A percentile compares a stretch with the other conserved stretches of the same genome.
Conservation (phyloP, 1,284 basidiomycete genomes). For the Austropuccinia psidii region DNA sequence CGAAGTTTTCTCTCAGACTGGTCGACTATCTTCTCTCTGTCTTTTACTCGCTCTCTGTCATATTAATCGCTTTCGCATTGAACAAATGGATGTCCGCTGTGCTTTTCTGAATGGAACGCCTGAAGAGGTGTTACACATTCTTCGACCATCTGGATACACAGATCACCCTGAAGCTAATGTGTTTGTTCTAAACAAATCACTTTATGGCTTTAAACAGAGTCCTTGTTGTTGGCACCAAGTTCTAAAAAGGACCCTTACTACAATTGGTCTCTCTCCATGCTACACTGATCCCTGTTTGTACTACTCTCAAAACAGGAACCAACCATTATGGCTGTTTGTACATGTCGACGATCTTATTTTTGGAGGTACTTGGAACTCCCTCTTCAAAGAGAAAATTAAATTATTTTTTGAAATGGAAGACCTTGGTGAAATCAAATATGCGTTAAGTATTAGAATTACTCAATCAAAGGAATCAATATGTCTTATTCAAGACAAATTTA, state of each 20-base stretch:
- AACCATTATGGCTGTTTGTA: neutral
- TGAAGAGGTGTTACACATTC: conserved; percentile 50
- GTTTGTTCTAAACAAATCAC: neutral
- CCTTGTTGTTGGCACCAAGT: neutral
- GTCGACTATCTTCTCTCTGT: conserved; percentile 47
- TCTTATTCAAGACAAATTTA: neutral
- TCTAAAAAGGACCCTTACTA: neutral
- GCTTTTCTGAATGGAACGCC: conserved; percentile 52
- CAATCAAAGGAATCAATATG: neutral
- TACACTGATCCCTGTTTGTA: neutral
- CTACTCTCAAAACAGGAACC: neutral
- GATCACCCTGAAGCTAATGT: neutral
- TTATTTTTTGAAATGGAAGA: neutral
- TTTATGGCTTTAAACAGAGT: neutral
- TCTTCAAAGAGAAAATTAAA: neutral
- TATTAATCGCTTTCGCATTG: conserved; percentile 44
- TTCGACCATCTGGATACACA: conserved; percentile 43
- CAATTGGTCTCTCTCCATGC: neutral
- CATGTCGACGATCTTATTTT: neutral
- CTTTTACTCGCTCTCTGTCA: conserved; percentile 49
- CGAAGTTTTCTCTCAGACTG: conserved; percentile 50
- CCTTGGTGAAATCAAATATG: neutral
- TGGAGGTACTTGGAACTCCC: neutral
- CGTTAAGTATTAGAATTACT: neutral
- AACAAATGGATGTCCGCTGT: conserved; percentile 51